phyloP scores from a whole-genome alignment of 768 basidiomycete species.

The Boletus tylopilopsis region DNA sequence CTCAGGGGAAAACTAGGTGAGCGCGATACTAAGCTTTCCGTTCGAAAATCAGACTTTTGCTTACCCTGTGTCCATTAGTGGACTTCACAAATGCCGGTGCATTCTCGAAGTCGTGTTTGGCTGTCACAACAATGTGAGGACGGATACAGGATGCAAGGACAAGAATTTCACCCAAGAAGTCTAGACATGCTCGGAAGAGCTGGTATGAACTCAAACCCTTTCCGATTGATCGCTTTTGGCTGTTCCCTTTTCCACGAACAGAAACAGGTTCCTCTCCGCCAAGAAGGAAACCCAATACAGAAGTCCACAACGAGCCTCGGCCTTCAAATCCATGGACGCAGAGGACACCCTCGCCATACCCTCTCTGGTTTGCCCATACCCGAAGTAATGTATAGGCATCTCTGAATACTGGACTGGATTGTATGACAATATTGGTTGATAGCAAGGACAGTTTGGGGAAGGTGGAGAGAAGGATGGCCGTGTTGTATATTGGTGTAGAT shows the following conservation, averaged over 20 bases:
- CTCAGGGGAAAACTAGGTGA: slow-evolving; percentile 51
- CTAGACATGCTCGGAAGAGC: slow-evolving; percentile 78
- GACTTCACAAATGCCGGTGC: slow-evolving; percentile 59
- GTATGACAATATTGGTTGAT: slow-evolving; percentile 47
- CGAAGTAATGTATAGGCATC: slow-evolving; percentile 78
- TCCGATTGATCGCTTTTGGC: slow-evolving; percentile 59
- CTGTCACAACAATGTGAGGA: slow-evolving; percentile 36
- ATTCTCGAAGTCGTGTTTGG: slow-evolving; percentile 62
- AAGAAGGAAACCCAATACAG: slow-evolving; percentile 56
- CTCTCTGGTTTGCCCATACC: slow-evolving; percentile 88
- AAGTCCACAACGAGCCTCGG: slow-evolving; percentile 65
- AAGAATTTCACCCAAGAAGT: slow-evolving; percentile 65
- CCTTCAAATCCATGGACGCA: slow-evolving; percentile 71
- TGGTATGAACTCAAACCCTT: slow-evolving; percentile 88
- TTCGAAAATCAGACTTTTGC: slow-evolving; percentile 10
- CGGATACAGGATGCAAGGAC: neutral
- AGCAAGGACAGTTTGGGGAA: slow-evolving; percentile 36
- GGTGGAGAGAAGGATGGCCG: slow-evolving; percentile 52
- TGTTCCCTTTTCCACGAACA: slow-evolving; percentile 22
- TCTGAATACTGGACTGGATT: slow-evolving; percentile 53
- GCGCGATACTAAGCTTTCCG: neutral
- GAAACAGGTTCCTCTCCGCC: slow-evolving; percentile 57
- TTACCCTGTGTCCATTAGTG: slow-evolving; percentile 50
- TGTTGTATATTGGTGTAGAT: slow-evolving; percentile 80
- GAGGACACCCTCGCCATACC: slow-evolving; percentile 59